Conservation (phyloP, 2,329 filamentous ascomycete genomes). For the Claviceps spartinae region DNA sequence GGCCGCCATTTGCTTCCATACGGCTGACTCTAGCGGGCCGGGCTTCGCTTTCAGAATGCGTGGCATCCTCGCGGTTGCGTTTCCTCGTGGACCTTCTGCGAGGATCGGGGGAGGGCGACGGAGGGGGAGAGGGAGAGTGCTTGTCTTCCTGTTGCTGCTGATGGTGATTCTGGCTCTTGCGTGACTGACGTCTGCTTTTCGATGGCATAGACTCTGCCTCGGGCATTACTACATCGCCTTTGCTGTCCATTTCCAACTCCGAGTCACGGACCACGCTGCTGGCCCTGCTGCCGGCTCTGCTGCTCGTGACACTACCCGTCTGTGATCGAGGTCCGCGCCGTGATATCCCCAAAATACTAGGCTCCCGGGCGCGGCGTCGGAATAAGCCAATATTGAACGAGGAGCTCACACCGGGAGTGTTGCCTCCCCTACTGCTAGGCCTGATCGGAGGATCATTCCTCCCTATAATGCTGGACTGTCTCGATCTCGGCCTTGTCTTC, state of each 20-base stretch:
- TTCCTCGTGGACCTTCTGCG: constrained; percentile 31
- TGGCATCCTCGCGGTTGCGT: constrained; percentile 38
- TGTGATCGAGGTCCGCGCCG: constrained; percentile 26
- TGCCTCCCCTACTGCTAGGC: constrained; percentile 36
- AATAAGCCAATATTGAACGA: constrained; percentile 45
- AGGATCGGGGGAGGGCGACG: not conserved
- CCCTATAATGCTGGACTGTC: constrained; percentile 37
- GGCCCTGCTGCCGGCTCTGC: constrained; percentile 9
- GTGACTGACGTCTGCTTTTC: constrained; percentile 28
- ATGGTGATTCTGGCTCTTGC: constrained; percentile 14
- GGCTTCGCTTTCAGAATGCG: constrained; percentile 22
- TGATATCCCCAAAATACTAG: constrained; percentile 44
- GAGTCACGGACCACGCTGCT: constrained; percentile 18
- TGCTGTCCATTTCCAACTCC: constrained; percentile 23
- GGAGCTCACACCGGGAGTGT: constrained; percentile 34
- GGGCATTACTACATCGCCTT: constrained; percentile 36
- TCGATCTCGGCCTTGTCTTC: constrained; percentile 25
- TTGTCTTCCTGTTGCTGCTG: constrained; percentile 5
- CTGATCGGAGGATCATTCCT: constrained; percentile 38
- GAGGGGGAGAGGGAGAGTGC: constrained; percentile 4
- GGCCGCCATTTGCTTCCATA: constrained; percentile 12
- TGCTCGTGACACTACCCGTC: constrained; percentile 9
- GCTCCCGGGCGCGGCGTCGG: constrained; percentile 42
- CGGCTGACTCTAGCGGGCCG: constrained; percentile 24
- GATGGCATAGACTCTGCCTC: constrained; percentile 58